These are phyloP conservation scores for Haplosporangium sp. DNA, from an alignment of 371 early-diverging fungal genomes.

Conservation along the genomic window DNA sequence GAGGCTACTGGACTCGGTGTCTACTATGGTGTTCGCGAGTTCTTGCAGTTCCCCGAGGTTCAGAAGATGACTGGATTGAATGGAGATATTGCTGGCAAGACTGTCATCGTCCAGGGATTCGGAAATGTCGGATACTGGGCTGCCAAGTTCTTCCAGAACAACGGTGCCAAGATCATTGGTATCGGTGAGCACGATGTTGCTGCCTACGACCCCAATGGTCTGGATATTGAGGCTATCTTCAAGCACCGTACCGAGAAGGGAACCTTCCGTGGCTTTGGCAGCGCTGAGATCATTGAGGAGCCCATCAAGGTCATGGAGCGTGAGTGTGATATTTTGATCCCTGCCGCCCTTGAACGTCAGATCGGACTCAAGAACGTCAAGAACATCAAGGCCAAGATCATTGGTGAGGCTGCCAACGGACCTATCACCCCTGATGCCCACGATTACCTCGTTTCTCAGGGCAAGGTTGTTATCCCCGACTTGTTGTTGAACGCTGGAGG, in stretches of 20 bases:
- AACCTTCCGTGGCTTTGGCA: slow-evolving; percentile 78
- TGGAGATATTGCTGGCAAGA: slow-evolving; percentile 75
- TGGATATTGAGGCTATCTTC: slow-evolving; percentile 79
- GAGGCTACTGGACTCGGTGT: slow-evolving; percentile 94
- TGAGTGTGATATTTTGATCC: slow-evolving; percentile 89
- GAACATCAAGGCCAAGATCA: slow-evolving; percentile 86
- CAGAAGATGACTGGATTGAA: slow-evolving; percentile 78
- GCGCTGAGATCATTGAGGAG: slow-evolving; percentile 70
- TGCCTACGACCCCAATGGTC: slow-evolving; percentile 77
- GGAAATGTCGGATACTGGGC: slow-evolving; percentile 94
- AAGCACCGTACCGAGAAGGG: slow-evolving; percentile 74
- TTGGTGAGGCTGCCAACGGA: slow-evolving; percentile 93
- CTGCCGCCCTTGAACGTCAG: slow-evolving; percentile 91
- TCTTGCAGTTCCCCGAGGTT: slow-evolving; percentile 83
- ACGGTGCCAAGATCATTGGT: slow-evolving; percentile 87
- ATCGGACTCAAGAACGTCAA: slow-evolving; percentile 83
- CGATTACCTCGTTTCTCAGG: slow-evolving; percentile 73
- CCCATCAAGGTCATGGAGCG: slow-evolving; percentile 78
- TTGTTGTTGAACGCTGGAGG: slow-evolving; percentile 90
- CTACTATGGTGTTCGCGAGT: slow-evolving; percentile 89
- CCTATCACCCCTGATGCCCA: slow-evolving; percentile 88
- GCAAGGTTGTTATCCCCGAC: slow-evolving; percentile 84
- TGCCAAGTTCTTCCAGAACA: slow-evolving; percentile 88
- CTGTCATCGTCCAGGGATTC: slow-evolving; percentile 88
- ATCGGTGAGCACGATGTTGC: slow-evolving; percentile 82